A percentile compares a stretch with the other conserved stretches of the same genome.
phyloP scores from a whole-genome alignment of 805 yeast species.

The Grigorovia transvaalensis region DNA sequence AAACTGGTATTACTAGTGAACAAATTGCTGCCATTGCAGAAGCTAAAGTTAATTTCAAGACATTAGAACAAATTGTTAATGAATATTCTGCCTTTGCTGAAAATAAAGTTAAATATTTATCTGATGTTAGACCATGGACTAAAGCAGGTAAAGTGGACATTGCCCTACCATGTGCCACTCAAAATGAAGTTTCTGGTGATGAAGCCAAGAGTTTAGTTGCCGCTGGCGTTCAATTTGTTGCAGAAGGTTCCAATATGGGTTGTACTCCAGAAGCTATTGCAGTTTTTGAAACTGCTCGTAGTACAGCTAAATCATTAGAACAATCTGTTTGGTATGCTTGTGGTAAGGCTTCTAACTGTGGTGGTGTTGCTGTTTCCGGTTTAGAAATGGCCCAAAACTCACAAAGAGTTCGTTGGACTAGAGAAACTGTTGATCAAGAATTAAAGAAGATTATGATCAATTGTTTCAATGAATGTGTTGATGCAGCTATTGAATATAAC shows the following conservation, averaged over 20 bases:
- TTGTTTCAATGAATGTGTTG: slow-evolving; percentile 88
- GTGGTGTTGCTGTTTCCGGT: slow-evolving; percentile 99
- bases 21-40: slow-evolving; percentile 66
- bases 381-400: slow-evolving; percentile 99
- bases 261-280: slow-evolving; percentile 95
- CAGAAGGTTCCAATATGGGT: slow-evolving; percentile 99
- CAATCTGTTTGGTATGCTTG: slow-evolving; percentile 92
- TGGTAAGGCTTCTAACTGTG: slow-evolving; percentile 98
- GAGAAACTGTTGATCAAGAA: slow-evolving; percentile 85
- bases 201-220: slow-evolving; percentile 93
- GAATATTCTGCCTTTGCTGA: slow-evolving; percentile 49
- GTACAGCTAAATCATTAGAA: slow-evolving; percentile 31
- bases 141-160: slow-evolving; percentile 86
- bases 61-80: slow-evolving; percentile 57
- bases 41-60: slow-evolving; percentile 71
- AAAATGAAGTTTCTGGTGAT: slow-evolving; percentile 92
- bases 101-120: slow-evolving; percentile 62
- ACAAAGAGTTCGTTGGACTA: slow-evolving; percentile 81
- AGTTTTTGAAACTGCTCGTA: slow-evolving; percentile 79
- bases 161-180: slow-evolving; percentile 97
- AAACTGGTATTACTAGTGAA: slow-evolving; percentile 72
- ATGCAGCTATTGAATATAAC: slow-evolving; percentile 73
- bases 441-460: slow-evolving; percentile 86
- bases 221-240: slow-evolving; percentile 85
- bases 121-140: slow-evolving; percentile 95